Percentiles rank a stretch among this genome's conserved stretches.
Evolutionary conservation across 2,329 filamentous ascomycete genomes (phyloP).

Genomic region (Pseudogymnoascus verrucosus): DNA sequence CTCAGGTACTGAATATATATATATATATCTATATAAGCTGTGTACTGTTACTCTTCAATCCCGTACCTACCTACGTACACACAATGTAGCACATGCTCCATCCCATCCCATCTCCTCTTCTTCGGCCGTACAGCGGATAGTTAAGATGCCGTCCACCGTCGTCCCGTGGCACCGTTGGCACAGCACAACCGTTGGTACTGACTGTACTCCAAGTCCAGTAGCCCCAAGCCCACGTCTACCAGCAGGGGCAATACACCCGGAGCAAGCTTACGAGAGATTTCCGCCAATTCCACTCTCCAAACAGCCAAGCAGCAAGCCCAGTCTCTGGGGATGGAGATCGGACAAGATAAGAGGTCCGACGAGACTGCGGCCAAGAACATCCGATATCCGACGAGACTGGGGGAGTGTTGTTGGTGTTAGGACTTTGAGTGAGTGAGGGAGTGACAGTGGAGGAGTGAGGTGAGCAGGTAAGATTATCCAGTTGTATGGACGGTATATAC

Average conservation of each 20-base stretch:
- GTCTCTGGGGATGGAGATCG: not conserved
- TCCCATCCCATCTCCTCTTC: not conserved
- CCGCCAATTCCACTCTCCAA: not conserved
- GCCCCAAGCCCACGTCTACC: not conserved
- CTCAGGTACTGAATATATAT: not conserved
- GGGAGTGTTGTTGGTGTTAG: not conserved
- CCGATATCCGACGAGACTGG: not conserved
- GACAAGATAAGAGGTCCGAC: not conserved
- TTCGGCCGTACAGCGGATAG: not conserved
- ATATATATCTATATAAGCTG: not conserved
- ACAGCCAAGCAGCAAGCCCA: not conserved
- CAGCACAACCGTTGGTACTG: not conserved
- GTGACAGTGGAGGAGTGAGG: not conserved
- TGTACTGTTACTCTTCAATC: not conserved
- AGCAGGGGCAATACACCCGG: not conserved
- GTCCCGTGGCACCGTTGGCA: not conserved
- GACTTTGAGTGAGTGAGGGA: not conserved
- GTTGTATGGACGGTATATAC: too few species aligned
- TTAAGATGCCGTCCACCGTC: not conserved
- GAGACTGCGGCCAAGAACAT: not conserved
- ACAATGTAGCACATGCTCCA: too few species aligned
- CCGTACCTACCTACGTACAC: too few species aligned
- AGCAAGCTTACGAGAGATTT: constrained; percentile 2
- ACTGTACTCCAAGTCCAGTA: too few species aligned
- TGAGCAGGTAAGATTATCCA: not conserved